Percentiles rank a stretch among this genome's conserved stretches.
Conservation (phyloP, 305 asterid genomes). For the Andrographis paniculata region DNA sequence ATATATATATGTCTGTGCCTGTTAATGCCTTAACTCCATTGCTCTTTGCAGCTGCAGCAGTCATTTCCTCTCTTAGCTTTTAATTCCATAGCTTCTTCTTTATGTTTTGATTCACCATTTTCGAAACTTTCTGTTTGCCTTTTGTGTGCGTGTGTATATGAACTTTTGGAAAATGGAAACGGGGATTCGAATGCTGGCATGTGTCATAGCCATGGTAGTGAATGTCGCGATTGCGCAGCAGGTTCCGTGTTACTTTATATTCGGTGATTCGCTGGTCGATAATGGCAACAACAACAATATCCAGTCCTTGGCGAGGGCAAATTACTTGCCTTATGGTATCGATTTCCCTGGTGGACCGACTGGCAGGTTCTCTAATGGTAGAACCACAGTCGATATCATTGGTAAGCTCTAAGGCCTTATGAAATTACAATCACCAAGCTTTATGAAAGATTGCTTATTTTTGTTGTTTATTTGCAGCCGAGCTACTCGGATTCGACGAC, state of each 20-base stretch:
- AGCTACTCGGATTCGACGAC: conserved; percentile 54
- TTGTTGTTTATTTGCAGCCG: conserved; percentile 29
- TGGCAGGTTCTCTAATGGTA: conserved; percentile 71
- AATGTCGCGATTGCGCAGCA: conserved; percentile 45
- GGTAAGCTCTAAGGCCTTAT: conserved; percentile 44
- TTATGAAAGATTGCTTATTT: neutral
- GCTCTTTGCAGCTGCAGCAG: neutral
- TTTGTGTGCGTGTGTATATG: neutral
- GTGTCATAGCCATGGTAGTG: conserved; percentile 11
- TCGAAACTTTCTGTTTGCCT: conserved; percentile 12
- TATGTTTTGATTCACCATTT: conserved; percentile 11
- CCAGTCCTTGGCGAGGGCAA: conserved; percentile 61
- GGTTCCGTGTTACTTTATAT: conserved; percentile 71
- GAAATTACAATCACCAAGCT: too few relatives aligned
- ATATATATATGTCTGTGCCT: neutral
- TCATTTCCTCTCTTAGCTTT: conserved; percentile 1
- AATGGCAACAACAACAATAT: conserved; percentile 72
- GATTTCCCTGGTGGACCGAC: conserved; percentile 66
- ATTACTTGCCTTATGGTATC: conserved; percentile 71
- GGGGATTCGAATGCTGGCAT: conserved; percentile 17
- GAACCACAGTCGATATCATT: conserved; percentile 56
- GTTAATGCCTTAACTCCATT: neutral
- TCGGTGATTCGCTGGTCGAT: conserved; percentile 81
- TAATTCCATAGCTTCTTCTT: conserved; percentile 12
- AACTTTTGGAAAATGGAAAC: conserved; percentile 20